Conservation (phyloP, 371 early-diverging fungal genomes). For the Mucor mucedo region DNA sequence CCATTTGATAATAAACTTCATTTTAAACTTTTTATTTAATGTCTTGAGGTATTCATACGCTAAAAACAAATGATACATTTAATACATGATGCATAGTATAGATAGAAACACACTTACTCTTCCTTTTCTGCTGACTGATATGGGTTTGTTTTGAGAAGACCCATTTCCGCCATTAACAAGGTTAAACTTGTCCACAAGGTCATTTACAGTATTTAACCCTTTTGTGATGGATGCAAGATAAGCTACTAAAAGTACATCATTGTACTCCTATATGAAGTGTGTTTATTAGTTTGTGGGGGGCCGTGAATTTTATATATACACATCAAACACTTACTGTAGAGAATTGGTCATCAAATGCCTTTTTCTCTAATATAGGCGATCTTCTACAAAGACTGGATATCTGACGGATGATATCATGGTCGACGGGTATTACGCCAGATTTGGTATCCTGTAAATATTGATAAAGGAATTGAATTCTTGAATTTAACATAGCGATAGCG, state of each 20-base stretch:
- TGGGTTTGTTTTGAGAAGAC: conserved; percentile 16
- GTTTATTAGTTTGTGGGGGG: no score
- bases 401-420: conserved; percentile 80
- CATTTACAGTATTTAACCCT: conserved; percentile 72
- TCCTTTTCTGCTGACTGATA: conserved; percentile 25
- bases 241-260: conserved; percentile 78
- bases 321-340: conserved; percentile 53
- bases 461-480: conserved; percentile 69
- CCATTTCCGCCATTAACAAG: conserved; percentile 38
- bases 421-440: conserved; percentile 64
- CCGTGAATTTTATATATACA: not conserved
- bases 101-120: conserved; percentile 23
- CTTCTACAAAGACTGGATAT: conserved; percentile 76
- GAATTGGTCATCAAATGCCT: conserved; percentile 75
- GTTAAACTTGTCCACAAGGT: conserved; percentile 60
- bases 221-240: conserved; percentile 84
- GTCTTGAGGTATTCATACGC: conserved; percentile 14
- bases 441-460: conserved; percentile 76
- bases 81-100: not conserved
- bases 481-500: conserved; percentile 84
- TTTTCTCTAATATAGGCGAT: conserved; percentile 70
- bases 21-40: conserved; percentile 2
- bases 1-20: not conserved
- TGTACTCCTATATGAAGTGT: conserved; percentile 65
- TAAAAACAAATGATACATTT: not conserved